Conservation (phyloP, 768 basidiomycete species). For the Fomitopsis serialis region DNA sequence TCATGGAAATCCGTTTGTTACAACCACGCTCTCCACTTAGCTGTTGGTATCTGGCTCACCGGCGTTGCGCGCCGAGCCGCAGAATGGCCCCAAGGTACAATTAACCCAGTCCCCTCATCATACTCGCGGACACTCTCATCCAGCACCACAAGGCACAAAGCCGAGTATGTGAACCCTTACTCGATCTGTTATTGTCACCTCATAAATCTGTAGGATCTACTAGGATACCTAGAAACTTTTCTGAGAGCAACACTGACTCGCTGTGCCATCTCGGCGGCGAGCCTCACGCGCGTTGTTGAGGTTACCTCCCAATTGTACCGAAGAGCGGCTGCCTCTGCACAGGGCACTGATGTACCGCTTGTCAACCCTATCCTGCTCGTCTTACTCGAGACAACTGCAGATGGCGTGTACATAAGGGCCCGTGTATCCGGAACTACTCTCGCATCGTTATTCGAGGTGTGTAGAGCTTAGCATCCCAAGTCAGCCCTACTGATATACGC, state of each 20-base stretch:
- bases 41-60: constrained; percentile 49
- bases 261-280: constrained; percentile 37
- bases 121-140: constrained; percentile 45
- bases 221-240: constrained; percentile 54
- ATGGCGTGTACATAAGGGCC: constrained; percentile 15
- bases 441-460: constrained; percentile 37
- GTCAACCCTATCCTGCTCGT: constrained; percentile 14
- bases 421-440: constrained; percentile 14
- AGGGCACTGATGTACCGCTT: not conserved
- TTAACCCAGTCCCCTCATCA: constrained; percentile 56
- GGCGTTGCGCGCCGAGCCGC: constrained; percentile 51
- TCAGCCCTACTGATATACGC: not conserved
- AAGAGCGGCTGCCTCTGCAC: constrained; percentile 18
- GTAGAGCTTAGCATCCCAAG: too few relatives aligned
- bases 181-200: not conserved
- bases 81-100: constrained; percentile 41
- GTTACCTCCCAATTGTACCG: constrained; percentile 41
- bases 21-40: constrained; percentile 29
- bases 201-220: constrained; percentile 42
- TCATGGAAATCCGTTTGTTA: too few relatives aligned
- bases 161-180: constrained; percentile 34
- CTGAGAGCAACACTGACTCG: constrained; percentile 49
- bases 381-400: constrained; percentile 18
- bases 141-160: constrained; percentile 55
- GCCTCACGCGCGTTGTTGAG: constrained; percentile 42